phyloP scores from a whole-genome alignment of 2,329 filamentous ascomycete species.

The Penicillium glabrum region DNA sequence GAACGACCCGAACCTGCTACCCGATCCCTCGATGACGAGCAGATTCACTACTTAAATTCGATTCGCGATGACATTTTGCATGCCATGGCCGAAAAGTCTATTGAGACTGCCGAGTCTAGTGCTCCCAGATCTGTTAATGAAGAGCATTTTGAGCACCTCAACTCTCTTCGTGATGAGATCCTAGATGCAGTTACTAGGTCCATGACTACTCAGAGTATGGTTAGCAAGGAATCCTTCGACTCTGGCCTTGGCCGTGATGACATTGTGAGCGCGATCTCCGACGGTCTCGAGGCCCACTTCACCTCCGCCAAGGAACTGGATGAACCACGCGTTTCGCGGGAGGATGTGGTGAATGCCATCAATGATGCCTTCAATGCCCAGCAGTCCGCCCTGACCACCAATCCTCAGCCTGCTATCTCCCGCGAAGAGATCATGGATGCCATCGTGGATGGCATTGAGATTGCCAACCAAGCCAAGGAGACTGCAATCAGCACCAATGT shows the following conservation, averaged over 20 bases:
- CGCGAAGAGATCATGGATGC: conserved; percentile 40
- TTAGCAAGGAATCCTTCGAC: conserved; percentile 31
- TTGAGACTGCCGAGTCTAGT: background rate
- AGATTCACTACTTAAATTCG: conserved; percentile 3
- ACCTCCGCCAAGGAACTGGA: conserved; percentile 57
- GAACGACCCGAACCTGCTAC: background rate
- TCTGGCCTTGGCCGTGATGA: conserved; percentile 53
- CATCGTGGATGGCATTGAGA: conserved; percentile 24
- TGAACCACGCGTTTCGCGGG: conserved; percentile 28
- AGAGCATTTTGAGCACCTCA: conserved; percentile 30
- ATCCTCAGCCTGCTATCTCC: conserved; percentile 43
- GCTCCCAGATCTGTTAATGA: conserved; percentile 20
- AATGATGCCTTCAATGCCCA: conserved; percentile 35
- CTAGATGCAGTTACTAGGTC: conserved; percentile 33
- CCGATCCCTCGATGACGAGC: conserved; percentile 3
- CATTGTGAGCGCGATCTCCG: conserved; percentile 60
- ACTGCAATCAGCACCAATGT: conserved; percentile 25
- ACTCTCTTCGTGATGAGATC: conserved; percentile 33
- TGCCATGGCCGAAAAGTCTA: conserved; percentile 4
- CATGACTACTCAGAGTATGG: conserved; percentile 30
- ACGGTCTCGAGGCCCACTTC: conserved; percentile 53
- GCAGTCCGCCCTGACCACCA: conserved; percentile 29
- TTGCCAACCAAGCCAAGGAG: conserved; percentile 33
- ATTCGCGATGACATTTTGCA: conserved; percentile 12
- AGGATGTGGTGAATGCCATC: conserved; percentile 31